Base-by-base conservation (phyloP, 345 rosid species). In the Dovyalis caffra region DNA sequence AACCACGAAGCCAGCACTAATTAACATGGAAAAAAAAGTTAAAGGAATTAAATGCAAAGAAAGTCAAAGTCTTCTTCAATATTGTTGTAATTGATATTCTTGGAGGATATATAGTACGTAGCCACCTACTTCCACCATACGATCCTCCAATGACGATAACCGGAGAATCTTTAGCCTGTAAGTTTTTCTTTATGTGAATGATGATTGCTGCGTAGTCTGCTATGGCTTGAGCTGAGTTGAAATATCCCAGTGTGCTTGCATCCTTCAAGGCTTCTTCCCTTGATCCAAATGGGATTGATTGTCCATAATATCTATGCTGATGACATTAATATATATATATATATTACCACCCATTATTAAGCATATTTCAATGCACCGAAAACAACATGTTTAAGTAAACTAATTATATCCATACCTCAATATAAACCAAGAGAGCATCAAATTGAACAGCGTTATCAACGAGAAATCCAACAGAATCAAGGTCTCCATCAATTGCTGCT, bases 131-230 rank as follows among this genome's bases (percentile, higher is more conserved):
- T 89, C 96, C 96, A 11, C 93, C 90, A 3, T 89, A 91, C 11
- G 93, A 91, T 80, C 91, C 97, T 74, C 93, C 93, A 1, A 85
- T 16, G 45, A 89, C 93, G 31, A 91, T 87, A 12, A 88, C 88
- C 8, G 92, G 97, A 68, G 87, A 85, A 72, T 77, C 68, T 28
- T 68, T 38, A 31, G 92, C 86, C 8, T 71, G 11, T 21, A 79
- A 63, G 12, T 51, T 71, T 60, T 83, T 69, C 82, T 88, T 91
- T 43, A 88, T 68, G 51, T 86, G 78, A 66, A 82, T 60, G 28
- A 89, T 83, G 23, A 89, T 79, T 37, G 77, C 83, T n/a, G 93
- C 93, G 63, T 87, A 89, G 60, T 87, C 90, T 51, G 91, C 86
- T 26, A 87, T 64, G 6, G 91, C 93, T 76, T 89, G 91, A 2